These are phyloP conservation scores for Cladosporium sp. DNA, from an alignment of 2,329 filamentous ascomycete species.

Conservation along the genomic window DNA sequence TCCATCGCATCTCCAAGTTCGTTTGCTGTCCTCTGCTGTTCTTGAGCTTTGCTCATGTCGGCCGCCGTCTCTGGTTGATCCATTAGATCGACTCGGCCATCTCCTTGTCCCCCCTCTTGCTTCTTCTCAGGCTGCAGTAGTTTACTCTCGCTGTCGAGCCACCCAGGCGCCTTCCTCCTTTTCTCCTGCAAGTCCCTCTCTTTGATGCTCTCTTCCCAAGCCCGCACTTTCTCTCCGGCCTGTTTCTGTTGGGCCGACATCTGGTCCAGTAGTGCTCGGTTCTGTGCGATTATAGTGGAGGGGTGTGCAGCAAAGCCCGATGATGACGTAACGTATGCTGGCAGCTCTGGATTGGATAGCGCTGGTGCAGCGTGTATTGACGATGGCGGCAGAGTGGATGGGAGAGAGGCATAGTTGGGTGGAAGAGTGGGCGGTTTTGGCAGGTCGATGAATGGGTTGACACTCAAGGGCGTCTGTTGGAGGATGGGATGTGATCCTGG, in stretches of 20 bases:
- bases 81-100: conserved; percentile 21
- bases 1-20: conserved; percentile 34
- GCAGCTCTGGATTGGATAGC: conserved; percentile 37
- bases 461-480: conserved; percentile 85
- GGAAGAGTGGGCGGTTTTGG: conserved; percentile 86
- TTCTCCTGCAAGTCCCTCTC: conserved; percentile 72
- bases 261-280: conserved; percentile 71
- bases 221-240: conserved; percentile 61
- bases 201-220: conserved; percentile 63
- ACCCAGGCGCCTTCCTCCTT: conserved; percentile 71
- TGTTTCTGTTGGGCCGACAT: conserved; percentile 64
- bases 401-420: conserved; percentile 89
- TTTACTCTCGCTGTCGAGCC: conserved; percentile 68
- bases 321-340: conserved; percentile 69
- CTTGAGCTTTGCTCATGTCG: conserved; percentile 2
- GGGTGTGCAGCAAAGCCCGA: conserved; percentile 79
- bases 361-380: conserved; percentile 47
- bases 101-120: conserved; percentile 12
- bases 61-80: conserved; percentile 19
- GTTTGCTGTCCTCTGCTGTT: conserved; percentile 22
- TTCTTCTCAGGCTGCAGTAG: conserved; percentile 62
- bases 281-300: conserved; percentile 77
- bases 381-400: conserved; percentile 76
- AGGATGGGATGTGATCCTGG: conserved; percentile 72
- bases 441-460: conserved; percentile 89